These are phyloP conservation scores for Xylaria sp. DNA, from an alignment of 2,329 filamentous ascomycete genomes.

Conservation along the genomic window DNA sequence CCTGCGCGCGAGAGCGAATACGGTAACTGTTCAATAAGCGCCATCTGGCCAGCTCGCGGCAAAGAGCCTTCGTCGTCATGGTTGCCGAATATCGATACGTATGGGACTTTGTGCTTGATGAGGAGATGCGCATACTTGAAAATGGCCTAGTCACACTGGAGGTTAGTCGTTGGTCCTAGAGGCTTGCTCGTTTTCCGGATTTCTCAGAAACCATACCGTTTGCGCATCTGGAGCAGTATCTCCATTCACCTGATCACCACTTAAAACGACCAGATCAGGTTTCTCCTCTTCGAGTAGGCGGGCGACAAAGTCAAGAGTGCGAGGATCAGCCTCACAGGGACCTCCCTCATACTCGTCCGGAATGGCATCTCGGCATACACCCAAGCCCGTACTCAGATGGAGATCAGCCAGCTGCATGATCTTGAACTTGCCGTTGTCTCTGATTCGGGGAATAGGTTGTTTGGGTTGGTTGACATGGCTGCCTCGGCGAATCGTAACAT, in stretches of 20 bases:
- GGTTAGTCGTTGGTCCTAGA: slow-evolving; percentile 19
- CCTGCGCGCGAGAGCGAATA: slow-evolving; percentile 85
- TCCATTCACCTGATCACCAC: slow-evolving; percentile 92
- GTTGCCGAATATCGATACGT: slow-evolving; percentile 92
- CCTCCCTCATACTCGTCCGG: slow-evolving; percentile 67
- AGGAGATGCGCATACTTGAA: slow-evolving; percentile 88
- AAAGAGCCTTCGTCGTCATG: slow-evolving; percentile 91
- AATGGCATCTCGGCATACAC: slow-evolving; percentile 78
- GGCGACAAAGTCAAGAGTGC: slow-evolving; percentile 84
- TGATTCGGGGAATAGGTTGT: slow-evolving; percentile 64
- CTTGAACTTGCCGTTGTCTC: slow-evolving; percentile 90
- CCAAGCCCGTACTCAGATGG: slow-evolving; percentile 85
- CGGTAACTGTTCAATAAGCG: slow-evolving; percentile 76
- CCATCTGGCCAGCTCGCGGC: slow-evolving; percentile 73
- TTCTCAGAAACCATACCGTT: slow-evolving; percentile 49
- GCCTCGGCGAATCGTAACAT: slow-evolving; percentile 74
- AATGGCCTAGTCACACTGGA: slow-evolving; percentile 54
- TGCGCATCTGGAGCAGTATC: slow-evolving; percentile 88
- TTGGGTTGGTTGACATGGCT: slow-evolving; percentile 58
- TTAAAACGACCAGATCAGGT: slow-evolving; percentile 85
- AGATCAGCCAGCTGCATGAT: slow-evolving; percentile 95
- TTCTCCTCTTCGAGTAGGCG: slow-evolving; percentile 85
- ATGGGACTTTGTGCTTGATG: slow-evolving; percentile 82
- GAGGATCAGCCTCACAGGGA: slow-evolving; percentile 83
- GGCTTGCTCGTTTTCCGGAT: background rate